phyloP scores from a whole-genome alignment of 108 stramenopile species.

The Nitzschia sp. region DNA sequence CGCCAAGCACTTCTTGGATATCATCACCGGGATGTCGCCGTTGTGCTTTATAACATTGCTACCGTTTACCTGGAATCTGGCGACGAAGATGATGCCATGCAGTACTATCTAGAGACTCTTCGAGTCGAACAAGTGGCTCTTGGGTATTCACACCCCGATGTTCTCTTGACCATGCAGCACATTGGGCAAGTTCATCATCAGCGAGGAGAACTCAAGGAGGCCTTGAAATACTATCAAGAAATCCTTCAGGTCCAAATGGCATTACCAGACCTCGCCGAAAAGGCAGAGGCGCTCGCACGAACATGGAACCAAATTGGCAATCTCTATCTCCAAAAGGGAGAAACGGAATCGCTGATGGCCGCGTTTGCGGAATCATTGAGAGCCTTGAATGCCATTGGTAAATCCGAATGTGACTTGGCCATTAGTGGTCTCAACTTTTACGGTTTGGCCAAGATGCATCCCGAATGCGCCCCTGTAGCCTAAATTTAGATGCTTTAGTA shows the following conservation, averaged over 20 bases:
- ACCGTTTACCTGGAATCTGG: constrained; percentile 63
- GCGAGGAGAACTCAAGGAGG: constrained; percentile 49
- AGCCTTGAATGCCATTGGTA: neutral
- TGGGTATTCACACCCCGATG: constrained; percentile 51
- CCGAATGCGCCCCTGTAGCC: constrained; percentile 55
- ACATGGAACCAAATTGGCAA: constrained; percentile 64
- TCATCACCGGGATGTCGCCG: constrained; percentile 52
- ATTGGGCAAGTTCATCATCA: constrained; percentile 65
- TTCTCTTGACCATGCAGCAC: constrained; percentile 54
- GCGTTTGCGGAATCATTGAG: constrained; percentile 44
- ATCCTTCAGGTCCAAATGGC: constrained; percentile 42
- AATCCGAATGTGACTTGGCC: constrained; percentile 22
- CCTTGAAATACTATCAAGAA: constrained; percentile 52
- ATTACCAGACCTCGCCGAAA: constrained; percentile 6
- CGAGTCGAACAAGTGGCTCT: constrained; percentile 51
- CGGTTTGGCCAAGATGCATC: constrained; percentile 50
- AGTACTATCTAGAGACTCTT: constrained; percentile 54
- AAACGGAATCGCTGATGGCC: constrained; percentile 40
- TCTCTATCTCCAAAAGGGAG: constrained; percentile 49
- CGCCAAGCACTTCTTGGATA: constrained; percentile 41
- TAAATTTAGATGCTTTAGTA: too few species aligned
- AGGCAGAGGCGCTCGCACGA: constrained; percentile 28
- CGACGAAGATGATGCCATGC: constrained; percentile 61
- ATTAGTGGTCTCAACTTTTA: constrained; percentile 59
- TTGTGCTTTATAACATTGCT: constrained; percentile 58